Evolutionary conservation across 2,329 filamentous ascomycete species (phyloP).

Genomic region (Aspergillus cejpii): DNA sequence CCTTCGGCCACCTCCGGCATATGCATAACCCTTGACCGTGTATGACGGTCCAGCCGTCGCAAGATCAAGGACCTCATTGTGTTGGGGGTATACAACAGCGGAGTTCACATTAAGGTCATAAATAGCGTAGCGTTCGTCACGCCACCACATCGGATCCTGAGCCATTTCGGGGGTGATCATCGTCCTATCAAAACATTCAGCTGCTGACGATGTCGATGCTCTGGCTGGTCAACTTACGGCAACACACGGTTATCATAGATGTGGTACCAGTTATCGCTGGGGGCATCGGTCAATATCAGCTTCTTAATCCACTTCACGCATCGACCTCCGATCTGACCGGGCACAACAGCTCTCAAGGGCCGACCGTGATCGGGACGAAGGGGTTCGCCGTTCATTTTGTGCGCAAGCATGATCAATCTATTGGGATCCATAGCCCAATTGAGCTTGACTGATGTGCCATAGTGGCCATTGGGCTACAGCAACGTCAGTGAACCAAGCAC

Average conservation of each 20-base stretch:
- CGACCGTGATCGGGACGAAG: slow-evolving; percentile 79
- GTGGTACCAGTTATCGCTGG: slow-evolving; percentile 92
- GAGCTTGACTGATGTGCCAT: slow-evolving; percentile 80
- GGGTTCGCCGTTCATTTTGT: slow-evolving; percentile 82
- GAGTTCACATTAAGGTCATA: slow-evolving; percentile 88
- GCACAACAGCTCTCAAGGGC: slow-evolving; percentile 74
- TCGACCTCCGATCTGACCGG: slow-evolving; percentile 83
- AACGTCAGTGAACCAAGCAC: slow-evolving; percentile 9
- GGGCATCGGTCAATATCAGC: slow-evolving; percentile 67
- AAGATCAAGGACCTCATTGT: slow-evolving; percentile 61
- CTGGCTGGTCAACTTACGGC: slow-evolving; percentile 45
- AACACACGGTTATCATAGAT: slow-evolving; percentile 88
- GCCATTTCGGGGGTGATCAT: slow-evolving; percentile 77
- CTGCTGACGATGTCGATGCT: background rate
- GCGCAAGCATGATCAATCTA: slow-evolving; percentile 75
- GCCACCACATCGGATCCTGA: slow-evolving; percentile 70
- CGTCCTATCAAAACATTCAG: slow-evolving; percentile 45
- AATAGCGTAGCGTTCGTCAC: slow-evolving; percentile 83
- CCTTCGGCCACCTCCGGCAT: slow-evolving; percentile 76
- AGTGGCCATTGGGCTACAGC: slow-evolving; percentile 68
- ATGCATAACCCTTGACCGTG: slow-evolving; percentile 72
- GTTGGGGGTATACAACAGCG: slow-evolving; percentile 69
- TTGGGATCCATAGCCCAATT: slow-evolving; percentile 83
- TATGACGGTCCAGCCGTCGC: slow-evolving; percentile 50
- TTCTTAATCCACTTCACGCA: slow-evolving; percentile 90